Evolutionary conservation across 2,329 filamentous ascomycete species (phyloP).

Genomic region (Catunica adiposa): DNA sequence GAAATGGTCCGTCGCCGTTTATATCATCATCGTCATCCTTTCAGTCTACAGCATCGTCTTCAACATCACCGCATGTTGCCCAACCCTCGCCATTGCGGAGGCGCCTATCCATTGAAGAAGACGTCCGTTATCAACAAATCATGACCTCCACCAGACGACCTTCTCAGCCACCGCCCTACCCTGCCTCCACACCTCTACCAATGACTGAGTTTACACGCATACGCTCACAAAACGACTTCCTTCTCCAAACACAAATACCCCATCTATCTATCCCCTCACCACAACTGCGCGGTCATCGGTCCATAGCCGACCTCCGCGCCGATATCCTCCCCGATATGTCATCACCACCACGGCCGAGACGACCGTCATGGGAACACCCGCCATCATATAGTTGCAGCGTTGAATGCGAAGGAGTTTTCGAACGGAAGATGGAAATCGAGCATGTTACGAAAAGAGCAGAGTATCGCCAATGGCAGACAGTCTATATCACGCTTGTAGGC

Average conservation of each 20-base stretch:
- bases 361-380: constrained; percentile 28
- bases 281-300: constrained; percentile 6
- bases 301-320: constrained; percentile 11
- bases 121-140: constrained; percentile 35
- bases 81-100: constrained; percentile 23
- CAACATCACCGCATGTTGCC: constrained; percentile 3
- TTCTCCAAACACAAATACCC: constrained; percentile 10
- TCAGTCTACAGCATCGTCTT: not conserved
- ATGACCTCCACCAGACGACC: constrained; percentile 31
- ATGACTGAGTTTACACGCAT: not conserved
- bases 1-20: not conserved
- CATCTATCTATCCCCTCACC: not conserved
- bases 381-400: constrained; percentile 43
- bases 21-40: not conserved
- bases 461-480: constrained; percentile 46
- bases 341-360: constrained; percentile 12
- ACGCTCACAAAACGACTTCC: constrained; percentile 4
- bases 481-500: constrained; percentile 48
- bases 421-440: constrained; percentile 49
- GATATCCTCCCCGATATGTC: constrained; percentile 7
- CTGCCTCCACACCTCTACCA: not conserved
- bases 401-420: constrained; percentile 38
- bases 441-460: constrained; percentile 45
- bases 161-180: constrained; percentile 29
- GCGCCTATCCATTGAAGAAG: constrained; percentile 39